phyloP scores from a whole-genome alignment of 2,329 filamentous ascomycete species.

The Tolypocladium ophioglossoides region DNA sequence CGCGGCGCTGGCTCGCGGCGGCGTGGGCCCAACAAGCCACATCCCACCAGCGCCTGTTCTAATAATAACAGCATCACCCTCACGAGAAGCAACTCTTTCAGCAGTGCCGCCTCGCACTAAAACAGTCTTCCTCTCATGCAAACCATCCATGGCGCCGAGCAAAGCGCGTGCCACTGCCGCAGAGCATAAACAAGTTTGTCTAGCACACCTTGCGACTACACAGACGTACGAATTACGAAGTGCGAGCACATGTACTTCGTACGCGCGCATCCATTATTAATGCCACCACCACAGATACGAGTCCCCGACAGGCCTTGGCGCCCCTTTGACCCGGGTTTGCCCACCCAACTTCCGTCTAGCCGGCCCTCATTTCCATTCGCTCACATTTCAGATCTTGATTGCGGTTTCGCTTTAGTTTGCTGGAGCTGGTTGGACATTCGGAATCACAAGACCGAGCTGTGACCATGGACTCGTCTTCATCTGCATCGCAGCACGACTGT shows the following conservation, averaged over 20 bases:
- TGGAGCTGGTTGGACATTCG: no score
- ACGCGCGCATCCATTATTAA: background rate
- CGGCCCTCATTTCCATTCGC: background rate
- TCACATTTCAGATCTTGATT: background rate
- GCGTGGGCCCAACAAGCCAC: background rate
- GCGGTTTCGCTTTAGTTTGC: background rate
- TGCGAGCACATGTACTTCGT: background rate
- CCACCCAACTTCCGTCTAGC: background rate
- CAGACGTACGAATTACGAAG: no score
- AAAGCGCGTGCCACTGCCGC: background rate
- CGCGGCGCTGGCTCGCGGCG: no score
- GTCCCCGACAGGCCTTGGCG: background rate
- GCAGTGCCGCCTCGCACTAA: background rate
- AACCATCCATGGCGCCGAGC: background rate
- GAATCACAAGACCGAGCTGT: background rate
- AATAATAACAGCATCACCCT: no score
- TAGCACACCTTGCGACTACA: background rate
- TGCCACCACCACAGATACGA: background rate
- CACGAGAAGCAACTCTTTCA: background rate
- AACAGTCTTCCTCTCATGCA: no score
- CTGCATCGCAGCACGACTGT: background rate
- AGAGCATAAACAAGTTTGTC: background rate
- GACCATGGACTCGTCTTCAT: background rate
- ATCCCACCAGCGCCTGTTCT: no score
- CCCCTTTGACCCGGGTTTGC: background rate